A percentile compares a stretch with the other conserved stretches of the same genome.
Conservation (phyloP, 257 asterid genomes). For the Solanum tarapatanum region DNA sequence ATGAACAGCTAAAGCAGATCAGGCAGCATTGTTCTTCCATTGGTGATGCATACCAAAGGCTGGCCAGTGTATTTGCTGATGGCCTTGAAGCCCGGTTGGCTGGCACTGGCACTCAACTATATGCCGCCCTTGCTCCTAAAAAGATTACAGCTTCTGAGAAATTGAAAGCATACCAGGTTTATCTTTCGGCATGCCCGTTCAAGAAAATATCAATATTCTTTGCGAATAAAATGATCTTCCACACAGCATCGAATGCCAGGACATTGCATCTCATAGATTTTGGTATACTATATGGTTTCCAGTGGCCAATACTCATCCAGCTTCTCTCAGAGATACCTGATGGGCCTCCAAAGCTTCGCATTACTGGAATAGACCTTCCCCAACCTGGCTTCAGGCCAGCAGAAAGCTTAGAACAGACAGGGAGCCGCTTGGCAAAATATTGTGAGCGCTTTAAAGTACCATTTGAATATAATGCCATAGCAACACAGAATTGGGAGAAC, state of each 20-base stretch:
- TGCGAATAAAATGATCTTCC: constrained; percentile 48
- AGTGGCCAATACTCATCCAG: constrained; percentile 82
- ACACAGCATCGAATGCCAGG: constrained; percentile 31
- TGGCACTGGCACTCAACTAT: constrained; percentile 65
- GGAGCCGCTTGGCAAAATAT: constrained; percentile 55
- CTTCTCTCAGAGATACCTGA: constrained; percentile 39
- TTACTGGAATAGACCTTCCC: constrained; percentile 73
- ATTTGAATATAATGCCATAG: constrained; percentile 67
- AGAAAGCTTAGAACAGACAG: constrained; percentile 72
- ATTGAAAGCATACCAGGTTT: constrained; percentile 73
- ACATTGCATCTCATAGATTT: constrained; percentile 71
- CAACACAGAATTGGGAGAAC: constrained; percentile 63
- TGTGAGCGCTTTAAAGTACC: constrained; percentile 74
- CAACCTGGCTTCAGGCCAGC: constrained; percentile 83
- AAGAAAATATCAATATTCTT: constrained; percentile 49
- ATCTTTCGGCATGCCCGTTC: constrained; percentile 66
- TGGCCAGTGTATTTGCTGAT: constrained; percentile 55
- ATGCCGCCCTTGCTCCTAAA: constrained; percentile 45
- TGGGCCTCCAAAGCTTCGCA: constrained; percentile 72
- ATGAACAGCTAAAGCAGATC: constrained; percentile 62
- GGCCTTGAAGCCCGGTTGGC: constrained; percentile 85
- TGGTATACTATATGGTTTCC: constrained; percentile 78
- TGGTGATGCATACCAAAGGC: constrained; percentile 70
- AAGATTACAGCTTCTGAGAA: constrained; percentile 61
- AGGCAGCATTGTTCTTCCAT: constrained; percentile 51